Percentiles rank a stretch among this genome's conserved stretches.
Evolutionary conservation across 345 rosid species (phyloP).

Genomic region (Streptanthus diversifolius): DNA sequence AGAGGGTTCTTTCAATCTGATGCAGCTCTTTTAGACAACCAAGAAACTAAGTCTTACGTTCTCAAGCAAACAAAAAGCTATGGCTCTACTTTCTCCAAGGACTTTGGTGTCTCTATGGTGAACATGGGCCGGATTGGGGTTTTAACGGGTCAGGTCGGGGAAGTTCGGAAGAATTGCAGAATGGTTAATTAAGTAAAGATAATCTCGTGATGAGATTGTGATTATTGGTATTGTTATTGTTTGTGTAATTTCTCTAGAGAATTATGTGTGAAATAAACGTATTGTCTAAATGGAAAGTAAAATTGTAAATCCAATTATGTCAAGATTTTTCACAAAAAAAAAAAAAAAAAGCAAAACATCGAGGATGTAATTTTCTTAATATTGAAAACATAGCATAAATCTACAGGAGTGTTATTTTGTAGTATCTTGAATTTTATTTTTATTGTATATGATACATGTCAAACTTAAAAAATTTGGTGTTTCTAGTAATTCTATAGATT

Average conservation of each 20-base stretch:
- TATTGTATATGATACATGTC: background rate
- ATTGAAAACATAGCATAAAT: background rate
- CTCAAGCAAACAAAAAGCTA: conserved; percentile 13
- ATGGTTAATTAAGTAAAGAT: conserved; percentile 33
- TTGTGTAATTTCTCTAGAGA: background rate
- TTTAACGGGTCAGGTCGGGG: conserved; percentile 48
- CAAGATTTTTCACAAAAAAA: background rate
- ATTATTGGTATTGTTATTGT: background rate
- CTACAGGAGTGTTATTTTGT: background rate
- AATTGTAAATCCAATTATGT: background rate
- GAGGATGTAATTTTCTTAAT: background rate
- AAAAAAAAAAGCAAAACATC: background rate
- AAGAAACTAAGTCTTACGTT: conserved; percentile 47
- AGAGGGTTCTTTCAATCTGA: conserved; percentile 66
- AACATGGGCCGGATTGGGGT: conserved; percentile 66
- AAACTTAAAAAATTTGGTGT: background rate
- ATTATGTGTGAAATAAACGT: background rate
- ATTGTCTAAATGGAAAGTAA: background rate
- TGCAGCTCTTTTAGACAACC: conserved; percentile 52
- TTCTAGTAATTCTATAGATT: background rate
- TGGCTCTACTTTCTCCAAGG: conserved; percentile 46
- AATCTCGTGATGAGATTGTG: background rate
- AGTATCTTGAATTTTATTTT: background rate
- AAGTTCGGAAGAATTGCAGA: conserved; percentile 59
- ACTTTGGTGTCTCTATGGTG: conserved; percentile 66